Evolutionary conservation across 768 basidiomycete species (phyloP).

Genomic region (Austroboletus festivus): DNA sequence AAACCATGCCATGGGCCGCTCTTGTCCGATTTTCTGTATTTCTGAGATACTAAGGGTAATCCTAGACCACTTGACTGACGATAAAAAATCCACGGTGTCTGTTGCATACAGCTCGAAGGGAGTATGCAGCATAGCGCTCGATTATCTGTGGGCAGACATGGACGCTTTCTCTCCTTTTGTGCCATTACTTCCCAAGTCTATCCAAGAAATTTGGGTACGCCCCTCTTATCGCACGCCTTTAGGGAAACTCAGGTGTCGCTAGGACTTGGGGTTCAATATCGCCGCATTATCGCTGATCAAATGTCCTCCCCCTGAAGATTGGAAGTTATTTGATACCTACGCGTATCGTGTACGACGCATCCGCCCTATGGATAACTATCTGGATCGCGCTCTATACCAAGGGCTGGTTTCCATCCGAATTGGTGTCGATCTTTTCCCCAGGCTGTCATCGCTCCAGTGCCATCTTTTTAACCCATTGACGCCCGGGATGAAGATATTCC

Average conservation of each 20-base stretch:
- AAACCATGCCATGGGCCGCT: not conserved
- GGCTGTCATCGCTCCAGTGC: conserved; percentile 8
- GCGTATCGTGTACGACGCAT: conserved; percentile 16
- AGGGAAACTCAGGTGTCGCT: not conserved
- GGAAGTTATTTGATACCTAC: conserved; percentile 15
- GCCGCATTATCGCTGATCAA: conserved; percentile 5
- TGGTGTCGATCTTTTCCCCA: conserved; percentile 10
- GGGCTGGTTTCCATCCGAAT: conserved; percentile 13
- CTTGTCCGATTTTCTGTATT: conserved; percentile 8
- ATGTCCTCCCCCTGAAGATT: conserved; percentile 13
- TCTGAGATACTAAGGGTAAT: conserved; percentile 15
- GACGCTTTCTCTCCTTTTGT: conserved; percentile 14
- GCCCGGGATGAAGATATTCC: conserved; percentile 12
- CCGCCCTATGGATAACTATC: not conserved
- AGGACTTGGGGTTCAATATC: conserved; percentile 6
- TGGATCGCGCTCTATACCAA: conserved; percentile 17
- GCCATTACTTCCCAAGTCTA: conserved; percentile 10
- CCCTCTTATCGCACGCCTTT: not conserved
- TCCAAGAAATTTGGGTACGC: conserved; percentile 14
- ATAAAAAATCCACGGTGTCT: conserved; percentile 5
- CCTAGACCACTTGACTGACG: conserved; percentile 9
- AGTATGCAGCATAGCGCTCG: conserved; percentile 10
- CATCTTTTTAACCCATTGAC: conserved; percentile 11
- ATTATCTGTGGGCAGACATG: conserved; percentile 21
- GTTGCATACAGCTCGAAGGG: conserved; percentile 13